phyloP scores from a whole-genome alignment of 2,329 filamentous ascomycete species.

The Coniochaeta sp. region DNA sequence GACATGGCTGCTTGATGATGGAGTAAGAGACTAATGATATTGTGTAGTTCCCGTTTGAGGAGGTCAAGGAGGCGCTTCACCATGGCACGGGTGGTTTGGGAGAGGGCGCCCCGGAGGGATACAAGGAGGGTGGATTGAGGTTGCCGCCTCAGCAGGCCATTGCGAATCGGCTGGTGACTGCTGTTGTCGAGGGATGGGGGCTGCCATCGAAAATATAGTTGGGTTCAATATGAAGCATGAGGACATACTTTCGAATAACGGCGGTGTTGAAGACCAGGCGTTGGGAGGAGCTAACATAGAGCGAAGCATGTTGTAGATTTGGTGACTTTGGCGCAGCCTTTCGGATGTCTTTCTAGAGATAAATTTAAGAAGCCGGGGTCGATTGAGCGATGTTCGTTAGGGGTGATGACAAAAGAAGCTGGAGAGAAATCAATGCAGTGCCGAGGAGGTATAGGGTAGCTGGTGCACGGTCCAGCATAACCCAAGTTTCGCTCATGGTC shows the following conservation, averaged over 20 bases:
- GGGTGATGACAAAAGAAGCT: no score
- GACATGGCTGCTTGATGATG: background rate
- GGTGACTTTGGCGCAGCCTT: no score
- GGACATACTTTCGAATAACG: background rate
- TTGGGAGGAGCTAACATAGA: background rate
- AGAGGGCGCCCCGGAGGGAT: constrained; percentile 55
- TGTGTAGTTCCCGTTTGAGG: constrained; percentile 62
- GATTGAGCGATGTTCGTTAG: no score
- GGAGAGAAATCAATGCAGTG: background rate
- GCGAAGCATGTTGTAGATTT: background rate
- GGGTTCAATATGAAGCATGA: no score
- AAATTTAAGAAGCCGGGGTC: background rate
- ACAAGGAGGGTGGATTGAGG: constrained; percentile 70
- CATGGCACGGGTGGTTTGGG: constrained; percentile 62
- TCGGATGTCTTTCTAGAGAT: background rate
- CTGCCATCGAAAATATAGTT: constrained; percentile 46
- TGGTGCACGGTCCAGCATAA: background rate
- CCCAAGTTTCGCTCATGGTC: background rate
- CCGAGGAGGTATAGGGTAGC: background rate
- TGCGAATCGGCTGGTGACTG: constrained; percentile 78
- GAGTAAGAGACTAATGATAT: background rate
- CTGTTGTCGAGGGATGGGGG: constrained; percentile 71
- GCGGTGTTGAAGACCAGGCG: background rate
- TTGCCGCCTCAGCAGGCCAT: constrained; percentile 85
- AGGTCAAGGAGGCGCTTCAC: constrained; percentile 67